These are phyloP conservation scores for Climacium dendroides DNA, from an alignment of 225 moss, liverwort and hornwort species.

Conservation along the genomic window DNA sequence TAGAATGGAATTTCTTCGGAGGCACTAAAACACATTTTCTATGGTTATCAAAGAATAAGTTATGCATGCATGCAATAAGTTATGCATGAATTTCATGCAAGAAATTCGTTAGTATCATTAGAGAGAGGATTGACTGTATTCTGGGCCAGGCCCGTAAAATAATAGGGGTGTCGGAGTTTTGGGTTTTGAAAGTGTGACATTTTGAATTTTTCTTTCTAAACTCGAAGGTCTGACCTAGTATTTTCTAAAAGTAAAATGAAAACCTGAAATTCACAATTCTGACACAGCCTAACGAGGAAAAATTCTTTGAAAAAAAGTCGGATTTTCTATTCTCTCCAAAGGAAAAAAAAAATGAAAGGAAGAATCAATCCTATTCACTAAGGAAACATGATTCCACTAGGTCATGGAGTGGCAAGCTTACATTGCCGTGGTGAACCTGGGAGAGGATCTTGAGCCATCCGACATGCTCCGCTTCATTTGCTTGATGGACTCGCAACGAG, in stretches of 20 bases:
- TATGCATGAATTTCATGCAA: background rate
- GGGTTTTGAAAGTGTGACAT: background rate
- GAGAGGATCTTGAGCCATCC: conserved; percentile 49
- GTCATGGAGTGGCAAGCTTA: background rate
- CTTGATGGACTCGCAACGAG: conserved; percentile 50
- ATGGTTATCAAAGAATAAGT: background rate
- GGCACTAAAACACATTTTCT: no score
- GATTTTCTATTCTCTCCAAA: background rate
- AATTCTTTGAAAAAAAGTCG: background rate
- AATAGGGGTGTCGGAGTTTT: no score
- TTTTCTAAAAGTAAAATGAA: background rate
- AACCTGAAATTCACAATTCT: background rate
- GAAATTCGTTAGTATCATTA: background rate
- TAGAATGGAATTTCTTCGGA: background rate
- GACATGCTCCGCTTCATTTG: conserved; percentile 57
- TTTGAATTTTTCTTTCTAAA: background rate
- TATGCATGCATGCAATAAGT: background rate
- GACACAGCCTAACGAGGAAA: background rate
- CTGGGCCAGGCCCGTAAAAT: no score
- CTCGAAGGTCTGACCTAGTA: background rate
- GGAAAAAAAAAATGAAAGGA: background rate
- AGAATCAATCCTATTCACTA: background rate
- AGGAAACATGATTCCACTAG: background rate
- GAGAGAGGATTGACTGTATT: no score
- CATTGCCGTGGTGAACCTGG: conserved; percentile 66